Evolutionary conservation across 2,329 filamentous ascomycete genomes (phyloP).

Genomic region (Colletotrichum sp.): DNA sequence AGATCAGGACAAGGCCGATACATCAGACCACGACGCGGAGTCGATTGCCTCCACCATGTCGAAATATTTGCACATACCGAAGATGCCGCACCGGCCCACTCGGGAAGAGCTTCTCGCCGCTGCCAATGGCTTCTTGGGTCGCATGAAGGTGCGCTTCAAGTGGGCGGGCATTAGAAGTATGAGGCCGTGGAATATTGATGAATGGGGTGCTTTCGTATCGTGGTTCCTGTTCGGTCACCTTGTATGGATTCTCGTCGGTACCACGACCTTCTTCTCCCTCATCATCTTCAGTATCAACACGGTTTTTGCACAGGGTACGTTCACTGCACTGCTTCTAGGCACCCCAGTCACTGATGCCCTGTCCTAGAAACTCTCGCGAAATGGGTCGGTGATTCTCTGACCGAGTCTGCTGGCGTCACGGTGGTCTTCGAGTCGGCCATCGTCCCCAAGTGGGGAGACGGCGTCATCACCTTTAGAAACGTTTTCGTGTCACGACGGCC

Average conservation of each 20-base stretch:
- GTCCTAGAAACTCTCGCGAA: conserved; percentile 82
- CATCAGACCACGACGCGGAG: conserved; percentile 35
- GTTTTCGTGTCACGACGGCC: conserved; percentile 94
- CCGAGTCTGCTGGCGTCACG: conserved; percentile 88
- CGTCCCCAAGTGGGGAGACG: conserved; percentile 93
- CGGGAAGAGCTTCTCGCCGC: conserved; percentile 93
- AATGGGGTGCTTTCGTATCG: conserved; percentile 92
- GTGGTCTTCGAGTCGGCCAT: conserved; percentile 98
- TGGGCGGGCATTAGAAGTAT: conserved; percentile 96
- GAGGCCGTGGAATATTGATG: conserved; percentile 92
- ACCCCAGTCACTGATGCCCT: conserved; percentile 18
- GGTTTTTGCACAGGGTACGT: conserved; percentile 86
- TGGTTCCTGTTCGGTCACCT: conserved; percentile 95
- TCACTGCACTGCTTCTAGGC: background rate
- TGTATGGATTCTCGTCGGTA: conserved; percentile 94
- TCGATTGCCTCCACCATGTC: conserved; percentile 58
- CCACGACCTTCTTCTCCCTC: conserved; percentile 95
- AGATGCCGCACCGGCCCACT: conserved; percentile 85
- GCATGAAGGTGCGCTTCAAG: conserved; percentile 91
- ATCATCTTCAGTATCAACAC: conserved; percentile 93
- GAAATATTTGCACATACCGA: conserved; percentile 65
- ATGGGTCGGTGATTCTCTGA: conserved; percentile 95
- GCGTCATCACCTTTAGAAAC: conserved; percentile 95
- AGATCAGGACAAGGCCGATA: conserved; percentile 23
- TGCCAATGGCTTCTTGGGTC: conserved; percentile 90